Evolutionary conservation across 2,329 filamentous ascomycete species (phyloP).

Genomic region (Verticillium tricorpus): DNA sequence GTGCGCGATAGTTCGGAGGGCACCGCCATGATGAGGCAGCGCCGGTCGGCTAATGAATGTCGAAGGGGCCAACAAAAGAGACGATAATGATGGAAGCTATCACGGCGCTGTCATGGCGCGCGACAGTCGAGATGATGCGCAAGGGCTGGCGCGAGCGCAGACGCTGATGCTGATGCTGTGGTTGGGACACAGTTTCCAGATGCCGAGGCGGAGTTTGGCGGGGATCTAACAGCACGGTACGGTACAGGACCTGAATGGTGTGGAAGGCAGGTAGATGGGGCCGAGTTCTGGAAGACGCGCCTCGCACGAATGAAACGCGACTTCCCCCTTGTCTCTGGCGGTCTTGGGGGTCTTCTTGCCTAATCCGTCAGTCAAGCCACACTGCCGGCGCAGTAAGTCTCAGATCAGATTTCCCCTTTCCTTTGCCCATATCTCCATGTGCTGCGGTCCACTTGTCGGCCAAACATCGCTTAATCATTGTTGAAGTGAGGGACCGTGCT

Average conservation of each 20-base stretch:
- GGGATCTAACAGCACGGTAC: background rate
- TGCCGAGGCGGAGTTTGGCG: background rate
- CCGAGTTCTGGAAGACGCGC: background rate
- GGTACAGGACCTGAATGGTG: too few species aligned
- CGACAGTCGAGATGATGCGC: background rate
- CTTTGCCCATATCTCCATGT: background rate
- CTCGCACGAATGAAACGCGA: background rate
- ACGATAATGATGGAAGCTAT: background rate
- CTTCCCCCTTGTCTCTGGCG: background rate
- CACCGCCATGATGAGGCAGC: background rate
- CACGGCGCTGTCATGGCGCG: background rate
- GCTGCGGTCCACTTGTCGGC: background rate
- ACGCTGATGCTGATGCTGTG: background rate
- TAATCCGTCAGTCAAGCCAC: background rate
- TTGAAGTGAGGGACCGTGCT: too few species aligned
- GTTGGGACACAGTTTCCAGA: background rate
- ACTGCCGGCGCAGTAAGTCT: too few species aligned
- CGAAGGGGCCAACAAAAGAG: background rate
- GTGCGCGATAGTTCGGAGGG: slow-evolving; percentile 33
- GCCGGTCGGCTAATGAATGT: background rate
- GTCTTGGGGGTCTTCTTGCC: background rate
- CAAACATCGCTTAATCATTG: background rate
- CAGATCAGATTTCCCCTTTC: background rate
- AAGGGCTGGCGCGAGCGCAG: background rate
- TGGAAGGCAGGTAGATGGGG: background rate